Percentiles rank a stretch among this genome's conserved stretches.
phyloP scores from a whole-genome alignment of 495 filamentous ascomycete species.

The Copromyces sp. region DNA sequence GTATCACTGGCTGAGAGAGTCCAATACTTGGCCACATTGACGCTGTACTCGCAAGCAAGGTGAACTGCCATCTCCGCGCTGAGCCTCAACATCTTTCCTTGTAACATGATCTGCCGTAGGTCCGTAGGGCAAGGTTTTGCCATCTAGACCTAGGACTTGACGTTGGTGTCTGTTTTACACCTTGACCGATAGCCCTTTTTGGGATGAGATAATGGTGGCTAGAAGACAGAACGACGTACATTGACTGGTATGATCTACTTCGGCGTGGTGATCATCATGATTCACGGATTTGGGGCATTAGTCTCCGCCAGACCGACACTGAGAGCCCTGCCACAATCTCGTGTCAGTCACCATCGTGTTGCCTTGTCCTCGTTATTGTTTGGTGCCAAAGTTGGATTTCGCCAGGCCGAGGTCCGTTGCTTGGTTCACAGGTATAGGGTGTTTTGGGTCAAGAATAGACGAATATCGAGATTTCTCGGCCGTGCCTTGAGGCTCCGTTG shows the following conservation, averaged over 20 bases:
- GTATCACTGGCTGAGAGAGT: background rate
- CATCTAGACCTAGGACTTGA: background rate
- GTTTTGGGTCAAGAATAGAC: background rate
- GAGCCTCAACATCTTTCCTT: background rate
- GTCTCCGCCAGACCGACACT: background rate
- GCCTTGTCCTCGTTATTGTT: background rate
- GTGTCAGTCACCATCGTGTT: background rate
- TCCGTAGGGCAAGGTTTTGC: background rate
- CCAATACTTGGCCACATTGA: background rate
- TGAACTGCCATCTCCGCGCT: background rate
- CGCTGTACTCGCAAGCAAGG: background rate
- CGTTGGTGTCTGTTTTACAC: background rate
- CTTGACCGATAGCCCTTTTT: background rate
- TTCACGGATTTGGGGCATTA: background rate
- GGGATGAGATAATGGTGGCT: background rate
- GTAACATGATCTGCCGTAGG: background rate
- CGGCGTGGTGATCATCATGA: background rate
- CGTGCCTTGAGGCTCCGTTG: background rate
- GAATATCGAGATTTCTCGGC: background rate
- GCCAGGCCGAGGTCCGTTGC: background rate
- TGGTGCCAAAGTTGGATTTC: background rate
- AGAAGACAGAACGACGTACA: background rate
- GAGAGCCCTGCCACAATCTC: background rate
- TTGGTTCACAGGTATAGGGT: background rate
- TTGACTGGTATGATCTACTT: background rate